Evolutionary conservation across 441 rosid species (phyloP).

Genomic region (Populus hybrid): DNA sequence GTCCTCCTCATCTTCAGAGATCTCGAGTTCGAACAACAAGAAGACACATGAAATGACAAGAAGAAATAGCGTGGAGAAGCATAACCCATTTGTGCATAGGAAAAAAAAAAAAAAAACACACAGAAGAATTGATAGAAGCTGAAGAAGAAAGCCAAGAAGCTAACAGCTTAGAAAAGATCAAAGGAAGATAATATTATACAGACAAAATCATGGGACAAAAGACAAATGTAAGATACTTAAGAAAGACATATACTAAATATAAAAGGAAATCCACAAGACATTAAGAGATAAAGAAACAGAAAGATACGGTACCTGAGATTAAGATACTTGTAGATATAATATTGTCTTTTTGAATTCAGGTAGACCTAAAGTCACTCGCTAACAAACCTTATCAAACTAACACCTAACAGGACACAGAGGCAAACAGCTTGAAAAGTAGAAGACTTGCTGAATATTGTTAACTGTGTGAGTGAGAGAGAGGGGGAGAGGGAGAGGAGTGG

Average conservation of each 20-base stretch:
- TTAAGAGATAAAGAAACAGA: conserved; percentile 1
- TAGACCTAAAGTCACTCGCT: conserved; percentile 6
- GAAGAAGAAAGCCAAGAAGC: not conserved
- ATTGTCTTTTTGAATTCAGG: conserved; percentile 20
- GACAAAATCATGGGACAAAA: not conserved
- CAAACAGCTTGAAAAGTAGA: not conserved
- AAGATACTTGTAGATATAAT: not conserved
- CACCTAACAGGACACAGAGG: not conserved
- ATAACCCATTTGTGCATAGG: not conserved
- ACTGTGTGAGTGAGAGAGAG: conserved; percentile 11
- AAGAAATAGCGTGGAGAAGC: too few relatives aligned
- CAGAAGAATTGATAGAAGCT: not conserved
- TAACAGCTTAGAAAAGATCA: not conserved
- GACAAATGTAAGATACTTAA: not conserved
- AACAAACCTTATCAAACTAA: conserved; percentile 26
- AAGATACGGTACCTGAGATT: not conserved
- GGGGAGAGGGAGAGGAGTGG: conserved; percentile 12
- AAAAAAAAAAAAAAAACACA: not conserved
- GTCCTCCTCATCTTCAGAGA: not conserved
- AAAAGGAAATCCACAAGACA: not conserved
- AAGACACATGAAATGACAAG: too few relatives aligned
- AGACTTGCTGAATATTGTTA: not conserved
- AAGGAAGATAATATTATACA: not conserved
- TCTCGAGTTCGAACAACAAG: not conserved
- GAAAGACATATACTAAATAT: not conserved